Conservation (phyloP, 2,329 filamentous ascomycete species). For the Claviceps sp. region DNA sequence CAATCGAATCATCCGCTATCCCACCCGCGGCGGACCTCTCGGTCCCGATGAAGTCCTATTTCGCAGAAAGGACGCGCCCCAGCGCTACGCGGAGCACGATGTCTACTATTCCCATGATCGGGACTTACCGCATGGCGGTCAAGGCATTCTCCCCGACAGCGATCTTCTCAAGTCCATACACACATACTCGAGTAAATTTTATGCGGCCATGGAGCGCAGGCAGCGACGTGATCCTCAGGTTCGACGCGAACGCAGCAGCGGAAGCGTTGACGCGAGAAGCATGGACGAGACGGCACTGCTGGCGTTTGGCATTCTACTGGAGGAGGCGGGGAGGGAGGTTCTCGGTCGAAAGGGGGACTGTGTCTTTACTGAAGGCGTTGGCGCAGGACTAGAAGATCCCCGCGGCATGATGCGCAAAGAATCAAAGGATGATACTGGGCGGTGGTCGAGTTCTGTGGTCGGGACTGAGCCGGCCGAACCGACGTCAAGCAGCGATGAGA, state of each 20-base stretch:
- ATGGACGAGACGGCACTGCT: slow-evolving; percentile 70
- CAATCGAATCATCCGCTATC: slow-evolving; percentile 10
- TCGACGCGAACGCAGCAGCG: slow-evolving; percentile 6
- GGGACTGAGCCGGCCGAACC: slow-evolving; percentile 13
- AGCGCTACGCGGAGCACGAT: slow-evolving; percentile 57
- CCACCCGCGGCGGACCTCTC: slow-evolving; percentile 23
- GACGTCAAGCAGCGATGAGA: slow-evolving; percentile 9
- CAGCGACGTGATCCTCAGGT: slow-evolving; percentile 2
- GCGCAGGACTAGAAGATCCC: not conserved
- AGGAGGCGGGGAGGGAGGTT: slow-evolving; percentile 50
- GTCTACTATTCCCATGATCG: slow-evolving; percentile 53
- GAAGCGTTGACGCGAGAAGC: slow-evolving; percentile 38
- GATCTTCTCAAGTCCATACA: slow-evolving; percentile 59
- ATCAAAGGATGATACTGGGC: slow-evolving; percentile 9
- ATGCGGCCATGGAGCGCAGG: slow-evolving; percentile 28
- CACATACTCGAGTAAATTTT: slow-evolving; percentile 54
- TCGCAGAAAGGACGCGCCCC: slow-evolving; percentile 47
- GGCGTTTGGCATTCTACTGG: slow-evolving; percentile 60
- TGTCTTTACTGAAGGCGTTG: slow-evolving; percentile 50
- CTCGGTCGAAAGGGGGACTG: slow-evolving; percentile 55
- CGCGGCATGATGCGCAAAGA: not conserved
- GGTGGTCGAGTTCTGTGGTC: slow-evolving; percentile 8
- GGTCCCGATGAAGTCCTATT: slow-evolving; percentile 62
- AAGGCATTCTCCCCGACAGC: slow-evolving; percentile 46
- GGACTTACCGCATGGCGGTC: slow-evolving; percentile 33